A percentile compares a stretch with the other conserved stretches of the same genome.
Evolutionary conservation across 2,329 filamentous ascomycete species (phyloP).

Genomic region (Diaporthe vexans): DNA sequence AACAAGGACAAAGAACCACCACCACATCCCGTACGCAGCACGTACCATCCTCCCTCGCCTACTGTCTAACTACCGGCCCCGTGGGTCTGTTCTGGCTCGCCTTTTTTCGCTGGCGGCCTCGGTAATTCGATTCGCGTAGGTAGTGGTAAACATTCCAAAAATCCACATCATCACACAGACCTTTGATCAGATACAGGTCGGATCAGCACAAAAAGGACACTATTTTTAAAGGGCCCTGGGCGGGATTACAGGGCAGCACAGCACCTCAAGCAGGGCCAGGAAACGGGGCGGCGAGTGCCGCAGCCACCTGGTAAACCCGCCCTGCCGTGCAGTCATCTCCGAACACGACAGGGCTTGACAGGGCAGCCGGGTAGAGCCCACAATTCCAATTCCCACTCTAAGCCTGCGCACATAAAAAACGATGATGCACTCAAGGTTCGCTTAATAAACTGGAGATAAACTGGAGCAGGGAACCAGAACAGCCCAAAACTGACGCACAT

Average conservation of each 20-base stretch:
- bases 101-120: not conserved
- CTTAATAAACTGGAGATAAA: conserved; percentile 9
- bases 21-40: conserved; percentile 10
- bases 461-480: not conserved
- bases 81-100: not conserved
- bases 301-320: not conserved
- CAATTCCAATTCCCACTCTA: not conserved
- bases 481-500: not conserved
- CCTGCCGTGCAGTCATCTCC: conserved; percentile 13
- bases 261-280: not conserved
- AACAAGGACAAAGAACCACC: not conserved
- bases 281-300: conserved; percentile 1
- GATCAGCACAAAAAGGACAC: not conserved
- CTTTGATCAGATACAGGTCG: not conserved
- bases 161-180: not conserved
- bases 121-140: not conserved
- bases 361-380: not conserved
- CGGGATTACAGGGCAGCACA: not conserved
- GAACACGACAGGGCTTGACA: conserved; percentile 15
- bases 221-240: conserved; percentile 13
- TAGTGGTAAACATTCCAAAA: not conserved
- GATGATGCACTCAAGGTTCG: conserved; percentile 12
- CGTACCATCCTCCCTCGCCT: too few relatives aligned
- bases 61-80: not conserved
- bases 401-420: not conserved